Evolutionary conservation across 139 green algal genomes (phyloP).

Genomic region (Zygnema circumcarinatum): DNA sequence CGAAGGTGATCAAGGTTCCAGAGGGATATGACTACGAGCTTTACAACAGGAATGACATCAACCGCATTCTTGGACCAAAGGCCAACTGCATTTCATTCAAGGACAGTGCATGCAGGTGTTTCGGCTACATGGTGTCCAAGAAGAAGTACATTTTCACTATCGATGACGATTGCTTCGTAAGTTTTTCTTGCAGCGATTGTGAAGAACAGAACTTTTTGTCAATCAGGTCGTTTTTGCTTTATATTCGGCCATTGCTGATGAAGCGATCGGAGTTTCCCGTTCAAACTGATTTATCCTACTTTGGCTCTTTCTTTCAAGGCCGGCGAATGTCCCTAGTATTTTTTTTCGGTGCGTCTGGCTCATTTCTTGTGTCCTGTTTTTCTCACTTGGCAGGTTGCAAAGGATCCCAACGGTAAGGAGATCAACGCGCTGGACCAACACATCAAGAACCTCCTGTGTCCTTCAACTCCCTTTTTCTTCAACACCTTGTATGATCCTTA

Average conservation of each 20-base stretch:
- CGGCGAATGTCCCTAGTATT: too few relatives aligned
- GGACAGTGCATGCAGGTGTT: constrained; percentile 92
- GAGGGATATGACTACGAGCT: constrained; percentile 92
- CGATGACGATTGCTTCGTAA: constrained; percentile 94
- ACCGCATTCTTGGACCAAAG: constrained; percentile 91
- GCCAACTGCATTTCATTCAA: constrained; percentile 96
- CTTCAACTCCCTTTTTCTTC: constrained; percentile 96
- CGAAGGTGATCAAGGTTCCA: constrained; percentile 78
- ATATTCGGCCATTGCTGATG: too few relatives aligned
- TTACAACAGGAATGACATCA: constrained; percentile 94
- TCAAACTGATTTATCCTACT: too few relatives aligned
- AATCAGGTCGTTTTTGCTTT: too few relatives aligned
- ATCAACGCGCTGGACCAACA: constrained; percentile 96
- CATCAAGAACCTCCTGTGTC: constrained; percentile 90
- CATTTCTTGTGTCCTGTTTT: too few relatives aligned
- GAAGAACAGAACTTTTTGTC: too few relatives aligned
- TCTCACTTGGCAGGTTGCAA: too few relatives aligned
- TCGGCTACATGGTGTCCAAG: constrained; percentile 93
- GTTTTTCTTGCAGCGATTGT: constrained; percentile 29
- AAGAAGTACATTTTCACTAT: constrained; percentile 98
- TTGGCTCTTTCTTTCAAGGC: too few relatives aligned
- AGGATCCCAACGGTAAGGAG: constrained; percentile 70
- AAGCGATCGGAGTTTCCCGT: too few relatives aligned
- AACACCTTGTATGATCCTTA: constrained; percentile 98
- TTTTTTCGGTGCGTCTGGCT: too few relatives aligned